Conservation (phyloP, 139 green algal species). For the Trebouxia sp. region DNA sequence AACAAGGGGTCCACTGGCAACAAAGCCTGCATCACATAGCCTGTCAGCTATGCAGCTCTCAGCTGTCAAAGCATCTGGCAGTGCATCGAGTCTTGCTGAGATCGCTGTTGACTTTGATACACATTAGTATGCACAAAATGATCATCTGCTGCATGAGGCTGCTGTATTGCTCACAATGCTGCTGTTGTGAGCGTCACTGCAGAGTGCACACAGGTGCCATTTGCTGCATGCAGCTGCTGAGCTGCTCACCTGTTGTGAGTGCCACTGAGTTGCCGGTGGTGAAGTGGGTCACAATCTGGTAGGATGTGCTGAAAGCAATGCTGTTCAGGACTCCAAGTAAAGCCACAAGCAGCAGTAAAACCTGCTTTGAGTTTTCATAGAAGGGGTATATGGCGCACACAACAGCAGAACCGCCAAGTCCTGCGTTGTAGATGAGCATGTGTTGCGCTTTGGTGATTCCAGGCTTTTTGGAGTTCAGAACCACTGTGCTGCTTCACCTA, state of each 20-base stretch:
- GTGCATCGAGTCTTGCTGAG: not conserved
- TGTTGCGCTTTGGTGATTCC: too few relatives aligned
- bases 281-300: conserved; percentile 31
- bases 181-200: too few relatives aligned
- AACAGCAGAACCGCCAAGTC: conserved; percentile 13
- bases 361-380: not conserved
- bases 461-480: too few relatives aligned
- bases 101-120: too few relatives aligned
- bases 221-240: not conserved
- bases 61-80: not conserved
- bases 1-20: conserved; percentile 28
- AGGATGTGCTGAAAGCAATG: conserved; percentile 26
- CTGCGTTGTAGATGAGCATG: conserved; percentile 13
- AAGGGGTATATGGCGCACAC: conserved; percentile 26
- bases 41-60: not conserved
- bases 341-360: conserved; percentile 2
- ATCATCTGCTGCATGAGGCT: too few relatives aligned
- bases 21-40: conserved; percentile 28
- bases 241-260: conserved; percentile 21
- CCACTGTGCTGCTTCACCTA: too few relatives aligned
- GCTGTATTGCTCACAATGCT: too few relatives aligned
- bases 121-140: too few relatives aligned
- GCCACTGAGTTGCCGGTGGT: conserved; percentile 15
- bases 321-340: conserved; percentile 27
- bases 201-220: not conserved